These are phyloP conservation scores for Solanum hybrid DNA, from an alignment of 305 asterid genomes.

Conservation along the genomic window DNA sequence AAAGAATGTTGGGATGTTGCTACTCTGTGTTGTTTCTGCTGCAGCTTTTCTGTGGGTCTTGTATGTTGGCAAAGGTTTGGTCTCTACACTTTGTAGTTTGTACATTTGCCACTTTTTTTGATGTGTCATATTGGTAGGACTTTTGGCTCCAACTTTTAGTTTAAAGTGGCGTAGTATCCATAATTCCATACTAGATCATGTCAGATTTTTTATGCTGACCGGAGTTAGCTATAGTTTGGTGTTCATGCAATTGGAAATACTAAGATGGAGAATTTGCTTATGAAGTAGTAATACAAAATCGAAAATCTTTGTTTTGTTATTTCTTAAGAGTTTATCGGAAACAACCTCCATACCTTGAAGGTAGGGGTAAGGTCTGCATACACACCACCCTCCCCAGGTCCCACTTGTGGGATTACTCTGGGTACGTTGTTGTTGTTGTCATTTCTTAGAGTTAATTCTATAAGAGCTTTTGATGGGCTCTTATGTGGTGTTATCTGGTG, in stretches of 20 bases:
- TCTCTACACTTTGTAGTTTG: neutral
- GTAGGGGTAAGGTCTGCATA: neutral
- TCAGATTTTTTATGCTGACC: neutral
- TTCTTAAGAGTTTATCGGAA: neutral
- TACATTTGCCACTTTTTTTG: neutral
- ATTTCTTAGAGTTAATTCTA: neutral
- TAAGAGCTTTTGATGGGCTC: neutral
- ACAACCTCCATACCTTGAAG: neutral
- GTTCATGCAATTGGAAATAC: neutral
- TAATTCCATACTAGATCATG: neutral
- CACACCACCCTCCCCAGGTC: neutral
- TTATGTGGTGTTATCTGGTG: neutral
- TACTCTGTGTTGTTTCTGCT: constrained; percentile 57
- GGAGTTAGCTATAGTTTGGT: neutral
- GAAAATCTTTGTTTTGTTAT: neutral
- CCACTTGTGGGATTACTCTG: neutral
- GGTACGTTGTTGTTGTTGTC: neutral
- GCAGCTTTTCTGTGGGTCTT: constrained; percentile 67
- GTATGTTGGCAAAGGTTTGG: constrained; percentile 66
- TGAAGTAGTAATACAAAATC: neutral
- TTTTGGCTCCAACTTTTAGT: neutral
- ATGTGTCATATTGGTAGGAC: neutral
- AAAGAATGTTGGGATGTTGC: constrained; percentile 80
- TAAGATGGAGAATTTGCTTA: neutral
- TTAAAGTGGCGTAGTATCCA: neutral